Base-by-base conservation (phyloP, 2,329 filamentous ascomycete species). In the Pleurostoma richardsiae region DNA sequence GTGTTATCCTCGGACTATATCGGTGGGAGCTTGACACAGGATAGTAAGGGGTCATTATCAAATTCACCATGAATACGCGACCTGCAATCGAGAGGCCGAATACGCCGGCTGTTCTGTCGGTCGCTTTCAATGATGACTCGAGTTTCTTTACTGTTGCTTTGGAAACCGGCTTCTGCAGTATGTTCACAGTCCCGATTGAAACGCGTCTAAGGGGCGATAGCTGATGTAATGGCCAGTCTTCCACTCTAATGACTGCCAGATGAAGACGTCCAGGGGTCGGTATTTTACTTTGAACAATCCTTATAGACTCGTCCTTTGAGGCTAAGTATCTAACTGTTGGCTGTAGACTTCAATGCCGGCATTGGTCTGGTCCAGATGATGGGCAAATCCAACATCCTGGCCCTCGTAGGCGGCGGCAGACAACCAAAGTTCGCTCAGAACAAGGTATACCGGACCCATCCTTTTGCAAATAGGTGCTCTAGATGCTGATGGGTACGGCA, bases 91-190 rank as follows among this genome's bases (percentile, higher is more conserved):
- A 95, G 71, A 82, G 83, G 43, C 83, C 88, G 19, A 78, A 77
- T 40, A 82, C 84, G 45, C 85, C 87, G 4, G 79, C 84, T 50
- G 91, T 90, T 8, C 78, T 96, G 36, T 95, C 89, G 10, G 82
- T 86, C 41, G 82, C 87, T 6, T 96, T 96, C 72, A 97, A 96
- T 62, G 78, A 82, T 58, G 88, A 94, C 63, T 81, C 81, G 54
- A 91, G 82, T 56, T 91, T 86, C 60, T 97, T 97, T 66, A 81
- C 90, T 29, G 87, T 95, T 30, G 94, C 90, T 6, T 74, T 96
- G 6, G 88, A 95, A 60, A 84, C 84, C 8, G 92, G 92, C 29
- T 91, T 95, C 64, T 88, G 86, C 66, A 83, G 89, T 91, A 77
- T 59, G 83, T 64, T 39, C 11, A 19, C 19, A 19, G 19, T 19